Base-by-base conservation (phyloP, 2,329 filamentous ascomycete species). In the Beauveria sp. region DNA sequence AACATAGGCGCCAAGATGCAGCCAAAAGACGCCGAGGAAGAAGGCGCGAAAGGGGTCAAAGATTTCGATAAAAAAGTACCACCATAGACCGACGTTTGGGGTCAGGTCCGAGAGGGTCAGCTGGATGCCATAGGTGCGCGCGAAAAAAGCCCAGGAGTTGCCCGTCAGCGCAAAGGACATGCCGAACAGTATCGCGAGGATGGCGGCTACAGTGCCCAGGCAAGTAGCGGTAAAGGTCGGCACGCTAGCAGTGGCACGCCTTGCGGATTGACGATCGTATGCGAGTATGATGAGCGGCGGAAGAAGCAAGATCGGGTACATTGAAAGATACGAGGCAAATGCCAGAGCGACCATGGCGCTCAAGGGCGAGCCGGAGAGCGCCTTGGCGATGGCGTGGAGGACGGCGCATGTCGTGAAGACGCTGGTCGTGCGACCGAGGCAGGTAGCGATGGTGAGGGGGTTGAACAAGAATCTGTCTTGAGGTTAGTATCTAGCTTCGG, bases 51-150 rank as follows among this genome's bases (percentile, higher is more conserved):
- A 99, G 1, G 93, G 93, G 76, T 99, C 95, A 73, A 99, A 99
- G 87, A 99, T 99, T 73, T 99, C 93, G 67, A 96, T 96, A 72
- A 99, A 98, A 77, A 99, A 99, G 76, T 99, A 99, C 95, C 95
- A 99, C 95, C 95, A 99, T 1, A 99, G 81, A 1, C 95, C 95
- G 34, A 96, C 89, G 67, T 98, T 99, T 14, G 95, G 95, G 0
- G 93, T 96, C 46, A 99, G 81, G 71, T 99, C 95, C 9, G 92
- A 91, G 3, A 99, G 83, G 1, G 95, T 86, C 43, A 99, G 82
- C 68, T 96, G 93, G 52, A 96, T 91, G 67, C 93, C 92, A 75
- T 99, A 99, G 0, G 95, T 97, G 22, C 92, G 91, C 8, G 83
- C 76, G 22, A 98, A 75, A 70, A 98, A 99, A 65, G 93, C 87